Base-by-base conservation (phyloP, 179 eudicot species). In the Sideroxylon spinosum region DNA sequence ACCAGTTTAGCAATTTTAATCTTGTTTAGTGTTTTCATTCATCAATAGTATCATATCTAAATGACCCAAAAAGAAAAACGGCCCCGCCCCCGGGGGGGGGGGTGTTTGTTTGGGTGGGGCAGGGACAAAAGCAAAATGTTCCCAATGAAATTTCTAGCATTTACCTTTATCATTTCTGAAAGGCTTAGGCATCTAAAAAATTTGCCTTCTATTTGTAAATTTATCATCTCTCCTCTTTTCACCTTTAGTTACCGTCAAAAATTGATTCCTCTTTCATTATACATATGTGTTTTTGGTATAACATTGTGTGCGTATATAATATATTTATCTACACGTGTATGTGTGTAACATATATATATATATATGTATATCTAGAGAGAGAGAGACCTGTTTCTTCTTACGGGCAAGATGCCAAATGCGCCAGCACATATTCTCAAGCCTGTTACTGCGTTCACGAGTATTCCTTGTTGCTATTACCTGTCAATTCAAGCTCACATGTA, bases 391-490 rank as follows among this genome's bases (percentile, higher is more conserved):
- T 53, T 88, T 88, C 83, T 85, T 88, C 26, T 80, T 83, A 60
- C 89, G 87, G 44, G 91, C 75, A 25, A 86, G 87, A 77, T 85
- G 88, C 89, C 91, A 86, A 48, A 86, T 88, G 3, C 89, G 82
- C 89, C 91, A 86, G 78, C 88, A 88, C 88, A 88, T 88, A 79
- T 86, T 88, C 88, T 88, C 91, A 29, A 88, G 88, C 50, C 91
- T 85, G 74, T 85, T 88, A 72, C 73, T 85, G 66, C 91, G 81
- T 28, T 84, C 86, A 28, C 79, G 88, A 63, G 86, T 78, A 75
- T 86, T 86, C 84, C 88, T 86, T 79, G 89, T 88, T 59, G 91
- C 89, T 75, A 79, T 73, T 56, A 82, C 86, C 91, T 88, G 85
- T 48, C 22, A 48, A 77, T 68, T 77, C 74, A 77, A 3, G 10